phyloP scores from a whole-genome alignment of 768 basidiomycete genomes.

The Vararia minispora region DNA sequence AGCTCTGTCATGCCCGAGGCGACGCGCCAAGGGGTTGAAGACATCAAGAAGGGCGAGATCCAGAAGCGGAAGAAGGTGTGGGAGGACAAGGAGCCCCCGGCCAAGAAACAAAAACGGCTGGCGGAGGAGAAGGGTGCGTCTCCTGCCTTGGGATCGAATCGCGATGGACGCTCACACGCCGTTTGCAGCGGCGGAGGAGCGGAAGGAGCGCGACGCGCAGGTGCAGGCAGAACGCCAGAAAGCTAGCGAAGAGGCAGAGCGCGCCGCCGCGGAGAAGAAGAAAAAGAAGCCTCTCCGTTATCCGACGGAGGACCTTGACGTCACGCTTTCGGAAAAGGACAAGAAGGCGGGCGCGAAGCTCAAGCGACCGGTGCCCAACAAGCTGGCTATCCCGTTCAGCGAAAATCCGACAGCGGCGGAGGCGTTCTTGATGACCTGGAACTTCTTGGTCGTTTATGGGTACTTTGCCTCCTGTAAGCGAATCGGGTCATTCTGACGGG shows the following conservation, averaged over 20 bases:
- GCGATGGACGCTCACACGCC: too few species aligned
- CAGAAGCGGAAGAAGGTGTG: constrained; percentile 89
- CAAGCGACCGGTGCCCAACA: constrained; percentile 55
- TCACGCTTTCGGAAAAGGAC: constrained; percentile 70
- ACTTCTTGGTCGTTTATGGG: constrained; percentile 92
- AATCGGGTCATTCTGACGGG: background rate
- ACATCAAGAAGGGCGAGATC: constrained; percentile 76
- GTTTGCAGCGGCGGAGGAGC: constrained; percentile 35
- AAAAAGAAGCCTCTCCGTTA: constrained; percentile 88
- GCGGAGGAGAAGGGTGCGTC: constrained; percentile 64
- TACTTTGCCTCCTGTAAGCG: constrained; percentile 20
- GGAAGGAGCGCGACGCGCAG: constrained; percentile 56
- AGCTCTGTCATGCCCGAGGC: constrained; percentile 80
- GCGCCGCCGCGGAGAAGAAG: constrained; percentile 65
- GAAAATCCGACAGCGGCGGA: constrained; percentile 60
- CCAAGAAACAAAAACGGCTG: constrained; percentile 75
- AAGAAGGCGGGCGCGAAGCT: constrained; percentile 67
- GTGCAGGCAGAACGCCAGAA: constrained; percentile 60
- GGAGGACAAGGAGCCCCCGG: constrained; percentile 79
- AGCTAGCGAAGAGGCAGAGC: constrained; percentile 61
- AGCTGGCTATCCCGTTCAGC: constrained; percentile 56
- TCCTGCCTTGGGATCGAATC: background rate
- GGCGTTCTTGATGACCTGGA: constrained; percentile 84
- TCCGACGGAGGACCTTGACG: constrained; percentile 86
- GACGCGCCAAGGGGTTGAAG: constrained; percentile 67